Evolutionary conservation across 352 stramenopile genomes (phyloP).

Genomic region (Pilasporangium apinafurcum): DNA sequence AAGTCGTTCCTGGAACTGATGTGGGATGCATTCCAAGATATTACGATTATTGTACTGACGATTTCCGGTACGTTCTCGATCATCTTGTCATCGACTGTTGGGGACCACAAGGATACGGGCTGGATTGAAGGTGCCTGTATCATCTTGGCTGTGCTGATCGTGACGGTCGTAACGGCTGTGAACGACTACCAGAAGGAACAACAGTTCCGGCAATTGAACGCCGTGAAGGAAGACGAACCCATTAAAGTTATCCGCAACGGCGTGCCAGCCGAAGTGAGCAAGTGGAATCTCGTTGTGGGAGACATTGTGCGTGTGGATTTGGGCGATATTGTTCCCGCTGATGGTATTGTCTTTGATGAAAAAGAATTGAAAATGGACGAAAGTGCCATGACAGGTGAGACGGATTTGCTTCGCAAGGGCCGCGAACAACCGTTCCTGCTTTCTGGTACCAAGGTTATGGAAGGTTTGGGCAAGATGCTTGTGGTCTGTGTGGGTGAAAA

Average conservation of each 20-base stretch:
- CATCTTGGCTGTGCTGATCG: slow-evolving; percentile 82
- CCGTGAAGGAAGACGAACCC: slow-evolving; percentile 68
- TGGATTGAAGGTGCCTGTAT: slow-evolving; percentile 91
- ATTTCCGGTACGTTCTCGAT: slow-evolving; percentile 80
- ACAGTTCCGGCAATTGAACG: slow-evolving; percentile 83
- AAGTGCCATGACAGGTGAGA: slow-evolving; percentile 87
- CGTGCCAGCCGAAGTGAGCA: slow-evolving; percentile 42
- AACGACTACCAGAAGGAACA: slow-evolving; percentile 91
- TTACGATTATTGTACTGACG: slow-evolving; percentile 87
- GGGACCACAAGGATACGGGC: slow-evolving; percentile 40
- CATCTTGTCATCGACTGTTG: slow-evolving; percentile 47
- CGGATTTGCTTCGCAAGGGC: slow-evolving; percentile 78
- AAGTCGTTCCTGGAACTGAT: slow-evolving; percentile 78
- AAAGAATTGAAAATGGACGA: slow-evolving; percentile 89
- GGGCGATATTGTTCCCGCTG: slow-evolving; percentile 88
- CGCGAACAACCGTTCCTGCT: slow-evolving; percentile 82
- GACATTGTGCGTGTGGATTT: slow-evolving; percentile 79
- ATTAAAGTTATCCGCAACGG: slow-evolving; percentile 76
- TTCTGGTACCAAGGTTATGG: slow-evolving; percentile 89
- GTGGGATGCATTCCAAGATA: slow-evolving; percentile 87
- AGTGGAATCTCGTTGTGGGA: slow-evolving; percentile 84
- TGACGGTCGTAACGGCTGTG: slow-evolving; percentile 78
- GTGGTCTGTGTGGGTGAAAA: slow-evolving; percentile 89
- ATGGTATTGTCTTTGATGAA: slow-evolving; percentile 80
- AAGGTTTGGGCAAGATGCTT: slow-evolving; percentile 88